These are phyloP conservation scores for Alternaria ventricosa DNA, from an alignment of 2,329 filamentous ascomycete species.

Conservation along the genomic window DNA sequence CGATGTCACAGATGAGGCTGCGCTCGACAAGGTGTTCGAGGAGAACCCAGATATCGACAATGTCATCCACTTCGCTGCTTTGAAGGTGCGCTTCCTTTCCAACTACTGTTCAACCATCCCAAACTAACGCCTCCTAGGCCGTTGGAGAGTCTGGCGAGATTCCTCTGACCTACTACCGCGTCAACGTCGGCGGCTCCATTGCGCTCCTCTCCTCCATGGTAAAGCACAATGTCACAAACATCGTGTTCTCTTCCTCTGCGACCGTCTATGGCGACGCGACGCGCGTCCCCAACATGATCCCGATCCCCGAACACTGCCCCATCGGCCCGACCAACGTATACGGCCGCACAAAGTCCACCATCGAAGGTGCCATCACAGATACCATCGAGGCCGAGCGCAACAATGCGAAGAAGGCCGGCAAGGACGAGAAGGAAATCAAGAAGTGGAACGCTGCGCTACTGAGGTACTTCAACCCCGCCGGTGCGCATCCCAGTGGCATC, in stretches of 20 bases:
- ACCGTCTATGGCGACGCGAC: constrained; percentile 99
- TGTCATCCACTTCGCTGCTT: constrained; percentile 97
- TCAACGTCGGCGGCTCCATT: constrained; percentile 94
- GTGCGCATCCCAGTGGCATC: constrained; percentile 90
- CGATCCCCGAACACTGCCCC: constrained; percentile 95
- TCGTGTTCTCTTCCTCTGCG: constrained; percentile 97
- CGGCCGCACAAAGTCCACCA: constrained; percentile 92
- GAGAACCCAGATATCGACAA: constrained; percentile 94
- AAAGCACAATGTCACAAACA: constrained; percentile 89
- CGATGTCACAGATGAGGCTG: constrained; percentile 86
- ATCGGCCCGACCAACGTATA: constrained; percentile 97
- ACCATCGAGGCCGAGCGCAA: constrained; percentile 85
- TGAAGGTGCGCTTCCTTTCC: constrained; percentile 72
- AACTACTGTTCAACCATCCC: not conserved
- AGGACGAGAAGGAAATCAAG: constrained; percentile 63
- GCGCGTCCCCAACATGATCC: constrained; percentile 96
- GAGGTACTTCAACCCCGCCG: constrained; percentile 97
- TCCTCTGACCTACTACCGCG: constrained; percentile 95
- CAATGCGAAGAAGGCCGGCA: constrained; percentile 78
- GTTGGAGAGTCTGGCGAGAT: constrained; percentile 95
- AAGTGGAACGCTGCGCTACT: constrained; percentile 93
- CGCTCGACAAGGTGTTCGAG: constrained; percentile 83
- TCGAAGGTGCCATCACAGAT: constrained; percentile 92
- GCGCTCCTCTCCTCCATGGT: constrained; percentile 85
- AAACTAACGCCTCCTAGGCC: constrained; percentile 63